Percentiles rank a stretch among this genome's conserved stretches.
Conservation (phyloP, 2,329 filamentous ascomycete species). For the Teratosphaeria pseudoeucalypti region DNA sequence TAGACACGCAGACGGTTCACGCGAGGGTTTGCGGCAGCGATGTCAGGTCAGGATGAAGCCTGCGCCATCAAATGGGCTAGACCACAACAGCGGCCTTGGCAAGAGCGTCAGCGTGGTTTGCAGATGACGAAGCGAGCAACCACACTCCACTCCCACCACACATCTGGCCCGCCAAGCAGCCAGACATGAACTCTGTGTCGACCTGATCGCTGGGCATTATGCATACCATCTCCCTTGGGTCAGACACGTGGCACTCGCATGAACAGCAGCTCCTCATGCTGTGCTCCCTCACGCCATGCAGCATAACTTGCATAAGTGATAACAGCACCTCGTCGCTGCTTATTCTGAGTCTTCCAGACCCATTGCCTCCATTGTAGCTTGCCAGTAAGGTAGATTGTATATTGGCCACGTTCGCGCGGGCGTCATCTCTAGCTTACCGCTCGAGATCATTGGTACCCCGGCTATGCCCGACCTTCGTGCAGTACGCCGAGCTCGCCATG, state of each 20-base stretch:
- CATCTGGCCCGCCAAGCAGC: not conserved
- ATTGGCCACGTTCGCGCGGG: no score
- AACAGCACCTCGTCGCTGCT: not conserved
- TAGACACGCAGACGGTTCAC: not conserved
- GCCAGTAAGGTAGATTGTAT: no score
- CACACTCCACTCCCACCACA: not conserved
- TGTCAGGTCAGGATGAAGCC: not conserved
- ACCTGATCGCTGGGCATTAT: not conserved
- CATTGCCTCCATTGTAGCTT: not conserved
- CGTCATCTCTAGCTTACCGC: not conserved
- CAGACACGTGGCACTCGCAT: not conserved
- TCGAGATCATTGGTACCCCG: no score
- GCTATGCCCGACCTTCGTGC: not conserved
- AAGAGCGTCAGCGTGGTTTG: not conserved
- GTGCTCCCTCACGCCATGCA: not conserved
- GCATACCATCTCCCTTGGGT: not conserved
- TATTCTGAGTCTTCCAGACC: not conserved
- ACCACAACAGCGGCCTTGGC: not conserved
- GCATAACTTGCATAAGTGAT: not conserved
- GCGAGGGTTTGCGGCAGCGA: not conserved
- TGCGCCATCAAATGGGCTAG: not conserved
- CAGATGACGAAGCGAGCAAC: not conserved
- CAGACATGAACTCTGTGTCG: not conserved
- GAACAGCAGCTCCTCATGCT: not conserved
- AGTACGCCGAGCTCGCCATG: not conserved